A percentile compares a stretch with the other conserved stretches of the same genome.
Conservation (phyloP, 192 early-diverging fungal species). For the Funneliformis geosporum region DNA sequence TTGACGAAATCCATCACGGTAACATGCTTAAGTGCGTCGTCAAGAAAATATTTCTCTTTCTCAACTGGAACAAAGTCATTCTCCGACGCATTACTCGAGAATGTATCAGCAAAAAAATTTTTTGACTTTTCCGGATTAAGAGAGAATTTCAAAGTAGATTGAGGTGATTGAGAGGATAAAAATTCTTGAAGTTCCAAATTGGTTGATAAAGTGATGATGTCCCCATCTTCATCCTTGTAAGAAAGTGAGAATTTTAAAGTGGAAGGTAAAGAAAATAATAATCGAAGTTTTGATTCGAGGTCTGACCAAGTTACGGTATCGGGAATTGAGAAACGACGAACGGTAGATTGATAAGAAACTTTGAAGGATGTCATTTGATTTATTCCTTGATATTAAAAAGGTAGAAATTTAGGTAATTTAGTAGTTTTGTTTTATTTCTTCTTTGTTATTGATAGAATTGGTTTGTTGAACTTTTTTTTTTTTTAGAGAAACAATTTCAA, state of each 20-base stretch:
- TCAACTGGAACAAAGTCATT: neutral
- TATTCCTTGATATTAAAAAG: too few species aligned
- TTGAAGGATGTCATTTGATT: slow-evolving; percentile 5
- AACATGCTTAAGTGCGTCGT: neutral
- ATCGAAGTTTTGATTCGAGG: slow-evolving; percentile 1
- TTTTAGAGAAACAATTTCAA: too few species aligned
- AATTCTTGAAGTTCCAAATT: slow-evolving; percentile 30
- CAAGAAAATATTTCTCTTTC: neutral
- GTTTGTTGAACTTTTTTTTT: too few species aligned
- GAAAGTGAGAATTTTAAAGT: slow-evolving; percentile 10
- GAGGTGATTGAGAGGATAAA: neutral
- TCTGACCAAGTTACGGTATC: neutral
- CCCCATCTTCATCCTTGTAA: slow-evolving; percentile 31
- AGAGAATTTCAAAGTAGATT: slow-evolving; percentile 16
- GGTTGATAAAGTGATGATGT: slow-evolving; percentile 26
- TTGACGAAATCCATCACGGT: slow-evolving; percentile 8
- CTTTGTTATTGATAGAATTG: too few species aligned
- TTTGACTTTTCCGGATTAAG: neutral
- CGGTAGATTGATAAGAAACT: neutral
- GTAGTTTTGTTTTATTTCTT: too few species aligned
- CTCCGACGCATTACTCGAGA: neutral
- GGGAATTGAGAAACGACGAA: slow-evolving; percentile 1
- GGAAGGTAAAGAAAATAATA: slow-evolving; percentile 4
- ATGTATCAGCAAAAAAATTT: neutral
- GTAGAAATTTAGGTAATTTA: too few species aligned